Conservation (phyloP, 768 basidiomycete genomes). For the Kwoniella sp. region DNA sequence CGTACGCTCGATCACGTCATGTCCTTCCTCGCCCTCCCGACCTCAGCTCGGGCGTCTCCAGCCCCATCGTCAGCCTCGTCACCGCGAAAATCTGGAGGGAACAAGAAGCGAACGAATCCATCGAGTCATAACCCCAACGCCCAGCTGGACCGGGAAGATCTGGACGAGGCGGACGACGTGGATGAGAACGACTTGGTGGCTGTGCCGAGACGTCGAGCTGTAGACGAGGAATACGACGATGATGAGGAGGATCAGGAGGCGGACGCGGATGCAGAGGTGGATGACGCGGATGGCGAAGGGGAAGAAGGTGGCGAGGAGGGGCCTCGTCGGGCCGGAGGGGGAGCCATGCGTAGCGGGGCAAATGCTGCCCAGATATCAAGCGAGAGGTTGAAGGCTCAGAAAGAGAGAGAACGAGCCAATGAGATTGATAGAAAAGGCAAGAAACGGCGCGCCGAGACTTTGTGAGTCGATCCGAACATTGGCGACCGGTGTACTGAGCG, state of each 20-base stretch:
- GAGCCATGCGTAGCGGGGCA: background rate
- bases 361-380: background rate
- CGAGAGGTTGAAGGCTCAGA: conserved; percentile 5
- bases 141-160: conserved; percentile 6
- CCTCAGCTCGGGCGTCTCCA: conserved; percentile 6
- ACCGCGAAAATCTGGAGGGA: background rate
- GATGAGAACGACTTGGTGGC: conserved; percentile 24
- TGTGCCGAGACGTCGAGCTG: conserved; percentile 9
- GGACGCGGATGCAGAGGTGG: conserved; percentile 6
- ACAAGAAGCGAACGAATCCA: background rate
- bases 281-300: conserved; percentile 8
- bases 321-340: too few relatives aligned
- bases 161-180: conserved; percentile 36
- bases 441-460: conserved; percentile 20
- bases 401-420: conserved; percentile 9
- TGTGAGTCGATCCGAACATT: conserved; percentile 13
- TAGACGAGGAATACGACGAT: conserved; percentile 20
- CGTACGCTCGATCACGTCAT: too few relatives aligned
- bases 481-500: background rate
- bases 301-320: conserved; percentile 3
- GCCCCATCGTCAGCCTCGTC: conserved; percentile 6
- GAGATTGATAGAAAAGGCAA: conserved; percentile 25
- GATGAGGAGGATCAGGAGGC: conserved; percentile 13
- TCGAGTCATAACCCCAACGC: too few relatives aligned
- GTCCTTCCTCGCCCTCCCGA: conserved; percentile 6